Conservation (phyloP, 306 rosid species). For the Nissolia schottii region DNA sequence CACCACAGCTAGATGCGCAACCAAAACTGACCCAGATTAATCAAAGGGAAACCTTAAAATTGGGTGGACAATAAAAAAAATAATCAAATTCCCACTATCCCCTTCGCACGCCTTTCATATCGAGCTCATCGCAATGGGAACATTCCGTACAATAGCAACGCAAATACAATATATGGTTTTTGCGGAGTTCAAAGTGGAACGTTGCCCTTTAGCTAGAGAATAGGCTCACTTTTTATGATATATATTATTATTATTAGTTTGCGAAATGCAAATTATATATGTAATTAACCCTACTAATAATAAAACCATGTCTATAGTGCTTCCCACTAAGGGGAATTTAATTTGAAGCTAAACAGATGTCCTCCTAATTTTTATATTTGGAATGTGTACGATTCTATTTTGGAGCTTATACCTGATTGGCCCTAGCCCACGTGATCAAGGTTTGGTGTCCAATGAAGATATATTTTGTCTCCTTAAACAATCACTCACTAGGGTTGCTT, state of each 20-base stretch:
- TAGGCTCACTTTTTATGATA: background rate
- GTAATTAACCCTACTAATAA: too few relatives aligned
- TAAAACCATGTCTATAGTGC: background rate
- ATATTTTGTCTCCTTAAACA: slow-evolving; percentile 19
- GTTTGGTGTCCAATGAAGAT: slow-evolving; percentile 12
- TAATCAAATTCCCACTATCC: too few relatives aligned
- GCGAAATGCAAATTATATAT: background rate
- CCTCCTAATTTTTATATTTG: background rate
- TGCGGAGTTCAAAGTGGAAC: background rate
- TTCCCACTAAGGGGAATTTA: background rate
- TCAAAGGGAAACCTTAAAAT: too few relatives aligned
- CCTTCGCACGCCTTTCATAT: background rate
- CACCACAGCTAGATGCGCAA: too few relatives aligned
- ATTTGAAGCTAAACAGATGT: background rate
- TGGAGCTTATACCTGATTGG: background rate
- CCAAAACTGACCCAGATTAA: too few relatives aligned
- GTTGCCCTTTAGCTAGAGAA: background rate
- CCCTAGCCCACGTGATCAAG: slow-evolving; percentile 3
- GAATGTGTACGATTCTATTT: background rate
- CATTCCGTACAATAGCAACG: background rate
- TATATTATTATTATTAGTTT: background rate
- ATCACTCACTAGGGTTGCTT: background rate
- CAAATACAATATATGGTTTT: background rate
- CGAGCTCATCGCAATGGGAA: background rate
- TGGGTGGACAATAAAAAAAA: too few relatives aligned